phyloP scores from a whole-genome alignment of 2,329 filamentous ascomycete species.

The Fusarium globosum region DNA sequence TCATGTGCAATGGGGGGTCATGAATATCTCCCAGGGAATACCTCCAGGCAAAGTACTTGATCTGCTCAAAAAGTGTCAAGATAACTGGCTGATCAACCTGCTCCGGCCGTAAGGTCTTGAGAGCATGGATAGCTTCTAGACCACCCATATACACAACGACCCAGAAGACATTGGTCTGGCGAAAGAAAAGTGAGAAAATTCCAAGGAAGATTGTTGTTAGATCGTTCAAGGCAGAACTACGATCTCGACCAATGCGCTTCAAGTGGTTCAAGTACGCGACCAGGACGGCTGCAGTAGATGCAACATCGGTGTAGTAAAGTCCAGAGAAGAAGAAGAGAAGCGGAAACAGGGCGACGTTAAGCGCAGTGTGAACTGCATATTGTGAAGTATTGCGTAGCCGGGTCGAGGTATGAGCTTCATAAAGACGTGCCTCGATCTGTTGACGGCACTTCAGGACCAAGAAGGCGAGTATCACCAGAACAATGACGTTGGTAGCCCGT shows the following conservation, averaged over 20 bases:
- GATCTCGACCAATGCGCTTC: slow-evolving; percentile 52
- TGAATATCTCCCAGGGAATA: slow-evolving; percentile 66
- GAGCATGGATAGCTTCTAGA: slow-evolving; percentile 63
- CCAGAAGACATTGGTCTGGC: slow-evolving; percentile 99
- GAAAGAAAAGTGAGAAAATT: slow-evolving; percentile 75
- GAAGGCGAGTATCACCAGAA: slow-evolving; percentile 53
- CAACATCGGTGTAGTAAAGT: slow-evolving; percentile 93
- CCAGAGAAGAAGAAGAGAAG: slow-evolving; percentile 96
- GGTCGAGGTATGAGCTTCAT: slow-evolving; percentile 34
- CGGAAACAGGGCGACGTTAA: slow-evolving; percentile 88
- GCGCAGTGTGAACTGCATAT: slow-evolving; percentile 68
- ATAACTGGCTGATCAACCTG: slow-evolving; percentile 47
- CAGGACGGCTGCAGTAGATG: slow-evolving; percentile 81
- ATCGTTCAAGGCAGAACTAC: slow-evolving; percentile 53
- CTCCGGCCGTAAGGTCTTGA: slow-evolving; percentile 57
- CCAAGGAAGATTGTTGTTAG: slow-evolving; percentile 66
- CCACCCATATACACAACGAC: slow-evolving; percentile 81
- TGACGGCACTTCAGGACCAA: slow-evolving; percentile 64
- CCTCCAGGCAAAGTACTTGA: slow-evolving; percentile 54
- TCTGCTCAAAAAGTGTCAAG: slow-evolving; percentile 48
- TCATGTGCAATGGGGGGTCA: slow-evolving; percentile 60
- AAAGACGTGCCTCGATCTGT: slow-evolving; percentile 59
- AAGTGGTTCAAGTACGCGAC: slow-evolving; percentile 72
- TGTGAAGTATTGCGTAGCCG: slow-evolving; percentile 47
- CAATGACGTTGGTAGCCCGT: slow-evolving; percentile 61